Percentiles rank a stretch among this genome's conserved stretches.
Conservation (phyloP, 805 yeast genomes). For the Metschnikowia continentalis region DNA sequence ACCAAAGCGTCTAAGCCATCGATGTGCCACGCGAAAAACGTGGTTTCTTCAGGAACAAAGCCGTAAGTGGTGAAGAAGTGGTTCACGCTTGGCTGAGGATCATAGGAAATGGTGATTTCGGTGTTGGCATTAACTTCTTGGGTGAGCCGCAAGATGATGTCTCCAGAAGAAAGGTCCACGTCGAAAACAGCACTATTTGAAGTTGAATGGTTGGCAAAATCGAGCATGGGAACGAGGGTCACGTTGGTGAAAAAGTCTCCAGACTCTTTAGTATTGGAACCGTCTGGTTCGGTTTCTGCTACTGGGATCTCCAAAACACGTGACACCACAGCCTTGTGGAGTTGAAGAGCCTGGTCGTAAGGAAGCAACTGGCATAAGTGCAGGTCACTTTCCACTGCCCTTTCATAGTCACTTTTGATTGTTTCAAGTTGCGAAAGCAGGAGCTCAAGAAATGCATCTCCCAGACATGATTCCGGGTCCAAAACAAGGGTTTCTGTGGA, state of each 20-base stretch:
- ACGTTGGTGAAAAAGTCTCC: constrained; percentile 47
- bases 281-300: constrained; percentile 5
- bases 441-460: neutral
- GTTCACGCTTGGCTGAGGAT: constrained; percentile 7
- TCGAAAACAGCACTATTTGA: constrained; percentile 50
- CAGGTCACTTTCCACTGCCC: neutral
- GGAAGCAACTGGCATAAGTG: constrained; percentile 14
- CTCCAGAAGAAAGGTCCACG: constrained; percentile 43
- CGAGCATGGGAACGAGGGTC: constrained; percentile 62
- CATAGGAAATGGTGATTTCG: constrained; percentile 16
- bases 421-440: neutral
- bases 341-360: constrained; percentile 24
- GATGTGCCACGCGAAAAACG: constrained; percentile 7
- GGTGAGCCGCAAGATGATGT: constrained; percentile 35
- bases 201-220: constrained; percentile 61
- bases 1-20: constrained; percentile 4
- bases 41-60: constrained; percentile 9
- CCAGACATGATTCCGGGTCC: neutral
- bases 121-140: constrained; percentile 3
- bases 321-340: constrained; percentile 49
- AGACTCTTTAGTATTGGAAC: too few species aligned
- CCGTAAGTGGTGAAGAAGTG: constrained; percentile 15
- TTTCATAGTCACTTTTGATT: constrained; percentile 1
- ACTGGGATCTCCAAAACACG: constrained; percentile 64
- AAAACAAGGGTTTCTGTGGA: constrained; percentile 10